These are phyloP conservation scores for Podochytrium sp. DNA, from an alignment of 192 early-diverging fungal genomes.

Conservation along the genomic window DNA sequence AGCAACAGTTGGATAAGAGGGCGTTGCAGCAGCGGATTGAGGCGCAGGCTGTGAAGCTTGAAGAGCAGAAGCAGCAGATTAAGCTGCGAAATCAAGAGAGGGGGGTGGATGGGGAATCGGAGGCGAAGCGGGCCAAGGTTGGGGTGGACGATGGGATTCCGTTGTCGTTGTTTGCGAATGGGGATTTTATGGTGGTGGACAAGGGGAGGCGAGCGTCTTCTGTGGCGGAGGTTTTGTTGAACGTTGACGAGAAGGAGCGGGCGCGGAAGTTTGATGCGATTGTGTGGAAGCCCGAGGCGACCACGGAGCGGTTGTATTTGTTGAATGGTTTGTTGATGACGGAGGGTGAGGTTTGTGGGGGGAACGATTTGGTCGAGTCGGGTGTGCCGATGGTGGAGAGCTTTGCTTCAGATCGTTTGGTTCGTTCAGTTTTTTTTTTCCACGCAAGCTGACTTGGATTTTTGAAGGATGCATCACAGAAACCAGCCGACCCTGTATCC, in stretches of 20 bases:
- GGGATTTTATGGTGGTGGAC: neutral
- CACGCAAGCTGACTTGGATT: too few relatives aligned
- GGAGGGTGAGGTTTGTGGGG: constrained; percentile 2
- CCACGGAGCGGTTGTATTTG: constrained; percentile 3
- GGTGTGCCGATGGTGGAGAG: neutral
- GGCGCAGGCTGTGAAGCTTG: neutral
- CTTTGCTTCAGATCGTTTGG: too few relatives aligned
- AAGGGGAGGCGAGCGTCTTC: neutral
- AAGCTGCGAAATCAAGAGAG: neutral
- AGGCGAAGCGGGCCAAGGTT: neutral
- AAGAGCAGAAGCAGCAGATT: neutral
- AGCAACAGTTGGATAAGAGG: neutral
- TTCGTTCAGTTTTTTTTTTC: too few relatives aligned
- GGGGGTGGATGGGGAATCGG: neutral
- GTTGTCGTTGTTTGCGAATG: too few relatives aligned
- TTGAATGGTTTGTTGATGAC: neutral
- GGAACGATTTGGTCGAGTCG: neutral
- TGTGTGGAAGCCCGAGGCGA: neutral
- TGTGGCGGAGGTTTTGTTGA: too few relatives aligned
- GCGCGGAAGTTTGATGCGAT: neutral
- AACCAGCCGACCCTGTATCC: too few relatives aligned
- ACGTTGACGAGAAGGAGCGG: neutral
- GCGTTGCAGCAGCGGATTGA: neutral
- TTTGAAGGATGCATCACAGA: too few relatives aligned
- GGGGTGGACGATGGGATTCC: neutral